phyloP scores from a whole-genome alignment of 345 rosid genomes.

The Carallia brachiata region DNA sequence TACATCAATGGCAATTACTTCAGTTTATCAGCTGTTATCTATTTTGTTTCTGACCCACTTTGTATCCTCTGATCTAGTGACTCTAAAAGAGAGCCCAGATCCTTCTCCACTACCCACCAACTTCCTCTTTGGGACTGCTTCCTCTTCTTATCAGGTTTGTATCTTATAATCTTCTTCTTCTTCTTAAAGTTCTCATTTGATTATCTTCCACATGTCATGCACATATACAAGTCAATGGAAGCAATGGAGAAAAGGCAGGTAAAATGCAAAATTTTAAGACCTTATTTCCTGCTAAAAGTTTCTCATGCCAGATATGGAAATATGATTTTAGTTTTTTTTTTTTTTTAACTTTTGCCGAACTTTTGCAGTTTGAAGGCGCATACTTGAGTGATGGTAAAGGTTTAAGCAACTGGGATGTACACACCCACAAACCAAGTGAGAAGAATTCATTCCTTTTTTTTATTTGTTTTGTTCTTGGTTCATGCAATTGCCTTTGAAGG shows the following conservation, averaged over 20 bases:
- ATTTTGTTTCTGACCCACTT: slow-evolving; percentile 6
- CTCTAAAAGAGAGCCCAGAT: neutral
- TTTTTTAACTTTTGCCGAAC: too few relatives aligned
- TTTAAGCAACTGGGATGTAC: slow-evolving; percentile 21
- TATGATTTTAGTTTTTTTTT: too few relatives aligned
- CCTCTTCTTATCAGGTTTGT: slow-evolving; percentile 32
- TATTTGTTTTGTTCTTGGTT: too few relatives aligned
- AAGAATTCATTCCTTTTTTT: neutral
- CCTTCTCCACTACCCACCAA: slow-evolving; percentile 15
- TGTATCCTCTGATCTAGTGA: slow-evolving; percentile 1
- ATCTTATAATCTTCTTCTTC: neutral
- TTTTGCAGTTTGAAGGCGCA: slow-evolving; percentile 24
- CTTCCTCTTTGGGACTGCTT: slow-evolving; percentile 31
- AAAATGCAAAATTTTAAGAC: too few relatives aligned
- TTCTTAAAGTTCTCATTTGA: too few relatives aligned
- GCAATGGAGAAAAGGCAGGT: neutral
- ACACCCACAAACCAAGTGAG: slow-evolving; percentile 18
- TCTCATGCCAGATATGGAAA: too few relatives aligned
- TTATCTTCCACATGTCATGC: neutral
- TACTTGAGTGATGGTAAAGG: slow-evolving; percentile 25
- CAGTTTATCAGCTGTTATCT: neutral
- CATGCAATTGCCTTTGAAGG: too few relatives aligned
- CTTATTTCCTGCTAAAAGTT: too few relatives aligned
- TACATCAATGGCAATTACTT: slow-evolving; percentile 1
- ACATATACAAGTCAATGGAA: neutral